phyloP scores from a whole-genome alignment of 768 basidiomycete genomes.

The Russula compacta region DNA sequence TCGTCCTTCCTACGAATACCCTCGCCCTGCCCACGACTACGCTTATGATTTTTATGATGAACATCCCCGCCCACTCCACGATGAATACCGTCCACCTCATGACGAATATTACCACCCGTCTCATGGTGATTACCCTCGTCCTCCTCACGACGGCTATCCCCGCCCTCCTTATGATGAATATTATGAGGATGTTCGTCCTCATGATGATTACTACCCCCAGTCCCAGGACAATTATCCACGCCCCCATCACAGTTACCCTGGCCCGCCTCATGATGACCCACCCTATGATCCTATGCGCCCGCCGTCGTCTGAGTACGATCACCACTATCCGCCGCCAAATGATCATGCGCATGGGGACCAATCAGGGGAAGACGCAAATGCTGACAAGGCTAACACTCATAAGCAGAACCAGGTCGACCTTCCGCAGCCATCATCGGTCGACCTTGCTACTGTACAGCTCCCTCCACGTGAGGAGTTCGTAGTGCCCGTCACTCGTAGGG shows the following conservation, averaged over 20 bases:
- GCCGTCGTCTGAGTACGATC: not conserved
- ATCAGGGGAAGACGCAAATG: not conserved
- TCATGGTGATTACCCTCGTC: not conserved
- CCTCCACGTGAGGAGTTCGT: not conserved
- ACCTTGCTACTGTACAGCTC: constrained; percentile 2
- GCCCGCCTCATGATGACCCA: not conserved
- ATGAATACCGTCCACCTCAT: not conserved
- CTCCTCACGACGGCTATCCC: not conserved
- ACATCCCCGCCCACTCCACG: not conserved
- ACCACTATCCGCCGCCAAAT: not conserved
- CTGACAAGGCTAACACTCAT: not conserved
- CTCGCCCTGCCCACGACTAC: not conserved
- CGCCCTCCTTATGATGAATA: not conserved
- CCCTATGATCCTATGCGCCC: too few species aligned
- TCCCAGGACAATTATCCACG: not conserved
- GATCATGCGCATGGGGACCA: not conserved
- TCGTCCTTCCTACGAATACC: not conserved
- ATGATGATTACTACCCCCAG: not conserved
- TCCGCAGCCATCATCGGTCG: not conserved
- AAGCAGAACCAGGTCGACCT: not conserved
- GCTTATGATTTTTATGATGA: not conserved
- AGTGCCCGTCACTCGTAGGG: not conserved
- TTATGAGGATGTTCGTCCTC: not conserved
- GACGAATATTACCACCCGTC: not conserved
- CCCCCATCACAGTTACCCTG: not conserved